Conservation (phyloP, 805 yeast species). For the Lachancea quebecensis region DNA sequence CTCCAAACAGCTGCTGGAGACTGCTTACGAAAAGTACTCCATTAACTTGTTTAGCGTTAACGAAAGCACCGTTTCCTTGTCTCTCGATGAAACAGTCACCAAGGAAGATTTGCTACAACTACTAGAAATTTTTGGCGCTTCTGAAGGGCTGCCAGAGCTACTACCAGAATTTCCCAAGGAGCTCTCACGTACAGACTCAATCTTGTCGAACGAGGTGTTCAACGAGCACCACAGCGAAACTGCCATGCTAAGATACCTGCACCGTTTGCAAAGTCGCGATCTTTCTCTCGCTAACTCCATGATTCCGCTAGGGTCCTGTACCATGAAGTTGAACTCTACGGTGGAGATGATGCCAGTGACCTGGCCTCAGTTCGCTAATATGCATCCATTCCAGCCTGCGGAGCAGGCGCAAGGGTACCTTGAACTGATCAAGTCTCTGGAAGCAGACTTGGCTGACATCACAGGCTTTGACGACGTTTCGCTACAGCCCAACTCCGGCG, state of each 20-base stretch:
- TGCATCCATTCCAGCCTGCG: slow-evolving; percentile 90
- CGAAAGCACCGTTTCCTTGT: slow-evolving; percentile 57
- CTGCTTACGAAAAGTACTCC: slow-evolving; percentile 54
- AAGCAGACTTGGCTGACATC: slow-evolving; percentile 77
- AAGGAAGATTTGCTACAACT: slow-evolving; percentile 52
- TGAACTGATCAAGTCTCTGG: slow-evolving; percentile 69
- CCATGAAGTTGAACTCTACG: slow-evolving; percentile 95
- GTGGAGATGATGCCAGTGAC: slow-evolving; percentile 92
- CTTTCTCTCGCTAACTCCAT: slow-evolving; percentile 90
- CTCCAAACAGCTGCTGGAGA: slow-evolving; percentile 49
- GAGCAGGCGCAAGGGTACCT: slow-evolving; percentile 86
- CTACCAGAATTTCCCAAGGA: slow-evolving; percentile 47
- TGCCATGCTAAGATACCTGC: slow-evolving; percentile 85
- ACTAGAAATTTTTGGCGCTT: slow-evolving; percentile 44
- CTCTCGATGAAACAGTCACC: slow-evolving; percentile 85
- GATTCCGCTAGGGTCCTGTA: slow-evolving; percentile 97
- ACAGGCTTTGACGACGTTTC: slow-evolving; percentile 92
- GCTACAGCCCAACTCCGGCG: slow-evolving; percentile 95
- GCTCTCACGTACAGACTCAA: slow-evolving; percentile 47
- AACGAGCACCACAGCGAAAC: slow-evolving; percentile 89
- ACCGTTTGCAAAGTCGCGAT: slow-evolving; percentile 78
- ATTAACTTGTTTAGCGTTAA: slow-evolving; percentile 72
- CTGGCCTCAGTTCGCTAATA: slow-evolving; percentile 83
- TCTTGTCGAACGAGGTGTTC: slow-evolving; percentile 72
- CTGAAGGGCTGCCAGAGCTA: slow-evolving; percentile 18